Conservation (phyloP, 768 basidiomycete species). For the Suillus cothurnatus region DNA sequence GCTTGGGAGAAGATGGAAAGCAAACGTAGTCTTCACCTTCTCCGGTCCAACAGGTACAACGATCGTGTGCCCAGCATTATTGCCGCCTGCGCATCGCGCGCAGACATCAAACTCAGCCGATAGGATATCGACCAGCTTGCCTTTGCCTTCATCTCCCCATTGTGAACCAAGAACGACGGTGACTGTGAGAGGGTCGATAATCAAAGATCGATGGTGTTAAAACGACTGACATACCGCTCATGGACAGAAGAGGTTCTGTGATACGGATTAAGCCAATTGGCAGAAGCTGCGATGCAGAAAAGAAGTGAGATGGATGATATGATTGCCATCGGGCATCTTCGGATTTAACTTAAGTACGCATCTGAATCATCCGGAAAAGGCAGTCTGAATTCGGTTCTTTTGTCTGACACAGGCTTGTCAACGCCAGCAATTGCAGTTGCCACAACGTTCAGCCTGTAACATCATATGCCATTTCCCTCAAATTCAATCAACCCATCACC, state of each 20-base stretch:
- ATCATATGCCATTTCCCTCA: constrained; percentile 52
- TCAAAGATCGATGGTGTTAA: constrained; percentile 11
- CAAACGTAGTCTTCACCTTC: constrained; percentile 78
- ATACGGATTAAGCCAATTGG: not conserved
- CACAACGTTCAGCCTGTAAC: not conserved
- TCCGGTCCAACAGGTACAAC: constrained; percentile 75
- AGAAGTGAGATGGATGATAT: constrained; percentile 2
- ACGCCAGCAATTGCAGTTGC: not conserved
- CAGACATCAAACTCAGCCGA: constrained; percentile 89
- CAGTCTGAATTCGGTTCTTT: not conserved
- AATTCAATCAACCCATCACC: constrained; percentile 46
- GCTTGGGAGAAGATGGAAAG: constrained; percentile 94
- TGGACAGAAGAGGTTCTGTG: constrained; percentile 12
- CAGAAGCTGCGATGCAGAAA: constrained; percentile 10
- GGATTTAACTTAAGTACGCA: not conserved
- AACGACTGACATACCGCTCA: constrained; percentile 24
- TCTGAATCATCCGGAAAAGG: constrained; percentile 1
- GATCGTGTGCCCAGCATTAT: constrained; percentile 99
- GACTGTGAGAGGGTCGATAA: constrained; percentile 33
- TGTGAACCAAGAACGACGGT: constrained; percentile 86
- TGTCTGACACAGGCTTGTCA: not conserved
- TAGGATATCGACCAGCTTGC: constrained; percentile 96
- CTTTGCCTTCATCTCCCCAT: constrained; percentile 94
- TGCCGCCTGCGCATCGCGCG: constrained; percentile 96
- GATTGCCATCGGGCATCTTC: not conserved